Evolutionary conservation across 441 rosid genomes (phyloP).

Genomic region (Omphalea diandra): DNA sequence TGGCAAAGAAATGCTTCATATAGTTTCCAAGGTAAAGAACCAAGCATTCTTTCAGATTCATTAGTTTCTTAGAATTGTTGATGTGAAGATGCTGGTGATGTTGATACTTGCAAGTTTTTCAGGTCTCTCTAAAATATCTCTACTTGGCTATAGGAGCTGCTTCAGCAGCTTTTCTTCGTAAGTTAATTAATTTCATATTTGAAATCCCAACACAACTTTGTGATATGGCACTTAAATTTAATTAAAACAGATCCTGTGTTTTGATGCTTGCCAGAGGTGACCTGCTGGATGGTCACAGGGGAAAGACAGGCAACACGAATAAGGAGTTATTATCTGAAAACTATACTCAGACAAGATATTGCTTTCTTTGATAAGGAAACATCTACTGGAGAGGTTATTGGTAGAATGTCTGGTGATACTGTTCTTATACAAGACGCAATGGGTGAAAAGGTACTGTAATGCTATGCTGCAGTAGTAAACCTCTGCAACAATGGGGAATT

Average conservation of each 20-base stretch:
- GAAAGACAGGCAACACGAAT: conserved; percentile 87
- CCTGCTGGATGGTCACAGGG: conserved; percentile 90
- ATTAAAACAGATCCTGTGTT: not conserved
- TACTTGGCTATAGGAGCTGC: conserved; percentile 67
- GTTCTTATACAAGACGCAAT: conserved; percentile 91
- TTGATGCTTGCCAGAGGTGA: conserved; percentile 53
- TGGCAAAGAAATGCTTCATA: conserved; percentile 31
- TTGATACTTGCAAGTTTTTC: not conserved
- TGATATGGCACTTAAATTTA: not conserved
- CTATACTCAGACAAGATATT: conserved; percentile 43
- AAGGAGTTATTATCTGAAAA: conserved; percentile 66
- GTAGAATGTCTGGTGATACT: conserved; percentile 94
- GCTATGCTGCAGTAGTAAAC: not conserved
- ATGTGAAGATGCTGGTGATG: not conserved
- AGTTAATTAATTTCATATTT: conserved; percentile 26
- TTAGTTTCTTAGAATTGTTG: not conserved
- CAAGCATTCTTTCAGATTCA: no score
- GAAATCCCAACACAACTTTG: not conserved
- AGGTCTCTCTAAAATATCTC: conserved; percentile 66
- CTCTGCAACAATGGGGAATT: conserved; percentile 30
- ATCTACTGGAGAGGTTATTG: conserved; percentile 81
- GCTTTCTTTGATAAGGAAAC: conserved; percentile 48
- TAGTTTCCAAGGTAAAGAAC: conserved; percentile 47
- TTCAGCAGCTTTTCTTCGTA: conserved; percentile 70
- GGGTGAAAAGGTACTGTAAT: conserved; percentile 84